phyloP scores from a whole-genome alignment of 305 asterid genomes.

The Fraxinus baroniana region DNA sequence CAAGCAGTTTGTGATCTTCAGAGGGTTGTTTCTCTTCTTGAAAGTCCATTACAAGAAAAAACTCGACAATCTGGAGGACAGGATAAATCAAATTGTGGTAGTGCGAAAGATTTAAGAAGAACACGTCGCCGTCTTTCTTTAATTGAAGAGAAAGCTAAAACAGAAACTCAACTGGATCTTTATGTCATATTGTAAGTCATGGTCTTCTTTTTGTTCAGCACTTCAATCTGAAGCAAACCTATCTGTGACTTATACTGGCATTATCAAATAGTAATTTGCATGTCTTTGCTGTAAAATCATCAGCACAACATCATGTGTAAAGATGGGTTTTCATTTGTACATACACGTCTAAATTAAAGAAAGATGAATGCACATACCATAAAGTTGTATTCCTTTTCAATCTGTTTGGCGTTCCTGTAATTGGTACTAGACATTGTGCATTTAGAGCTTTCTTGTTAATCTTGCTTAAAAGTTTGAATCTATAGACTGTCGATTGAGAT shows the following conservation, averaged over 20 bases:
- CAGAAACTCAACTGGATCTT: constrained; percentile 59
- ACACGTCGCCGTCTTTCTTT: constrained; percentile 61
- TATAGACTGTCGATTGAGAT: neutral
- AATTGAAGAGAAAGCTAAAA: constrained; percentile 65
- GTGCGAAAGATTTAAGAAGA: constrained; percentile 57
- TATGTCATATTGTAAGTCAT: constrained; percentile 81
- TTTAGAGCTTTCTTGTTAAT: neutral
- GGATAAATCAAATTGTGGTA: constrained; percentile 53
- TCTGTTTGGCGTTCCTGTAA: neutral
- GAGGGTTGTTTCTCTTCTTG: constrained; percentile 66
- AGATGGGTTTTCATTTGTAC: neutral
- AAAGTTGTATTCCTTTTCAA: neutral
- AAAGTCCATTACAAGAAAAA: constrained; percentile 47
- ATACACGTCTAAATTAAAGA: neutral
- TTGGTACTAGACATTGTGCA: constrained; percentile 1
- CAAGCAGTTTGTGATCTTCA: constrained; percentile 70
- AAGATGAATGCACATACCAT: neutral
- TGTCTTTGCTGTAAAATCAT: neutral
- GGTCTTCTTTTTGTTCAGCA: constrained; percentile 2
- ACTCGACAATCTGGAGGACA: constrained; percentile 33
- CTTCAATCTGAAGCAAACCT: neutral
- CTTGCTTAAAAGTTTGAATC: neutral
- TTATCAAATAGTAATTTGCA: neutral
- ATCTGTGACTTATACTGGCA: neutral
- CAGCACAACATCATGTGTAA: neutral